Conservation (phyloP, 768 basidiomycete species). For the Galerina sulciceps region DNA sequence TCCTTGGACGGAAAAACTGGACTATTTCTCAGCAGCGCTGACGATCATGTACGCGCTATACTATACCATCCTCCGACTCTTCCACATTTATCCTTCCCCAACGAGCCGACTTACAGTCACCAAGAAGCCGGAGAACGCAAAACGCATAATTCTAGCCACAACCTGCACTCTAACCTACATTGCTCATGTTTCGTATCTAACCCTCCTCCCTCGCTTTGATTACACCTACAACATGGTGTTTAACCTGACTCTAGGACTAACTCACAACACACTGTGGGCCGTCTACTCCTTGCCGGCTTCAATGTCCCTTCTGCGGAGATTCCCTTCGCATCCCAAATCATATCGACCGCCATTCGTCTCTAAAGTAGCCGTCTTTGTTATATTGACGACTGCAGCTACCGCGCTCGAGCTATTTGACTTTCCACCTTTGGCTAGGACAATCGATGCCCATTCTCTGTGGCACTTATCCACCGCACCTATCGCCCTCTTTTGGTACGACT, state of each 20-base stretch:
- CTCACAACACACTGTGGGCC: constrained; percentile 85
- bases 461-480: constrained; percentile 85
- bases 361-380: constrained; percentile 64
- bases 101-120: constrained; percentile 29
- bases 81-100: constrained; percentile 62
- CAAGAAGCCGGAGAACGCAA: constrained; percentile 22
- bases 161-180: constrained; percentile 61
- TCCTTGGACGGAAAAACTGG: constrained; percentile 83
- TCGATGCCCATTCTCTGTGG: constrained; percentile 96
- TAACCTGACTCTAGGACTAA: constrained; percentile 75
- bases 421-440: constrained; percentile 69
- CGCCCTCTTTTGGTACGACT: constrained; percentile 83
- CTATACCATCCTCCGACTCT: constrained; percentile 74
- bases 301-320: constrained; percentile 53
- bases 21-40: constrained; percentile 93
- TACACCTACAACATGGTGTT: constrained; percentile 93
- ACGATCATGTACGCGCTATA: constrained; percentile 85
- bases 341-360: constrained; percentile 62
- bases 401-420: constrained; percentile 91
- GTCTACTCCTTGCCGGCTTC: constrained; percentile 64
- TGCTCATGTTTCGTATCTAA: constrained; percentile 80
- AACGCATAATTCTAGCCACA: constrained; percentile 46
- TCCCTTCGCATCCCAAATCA: constrained; percentile 53
- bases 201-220: constrained; percentile 78
- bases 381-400: constrained; percentile 74